Conservation (phyloP, 495 filamentous ascomycete genomes). For the Tuber brumale region DNA sequence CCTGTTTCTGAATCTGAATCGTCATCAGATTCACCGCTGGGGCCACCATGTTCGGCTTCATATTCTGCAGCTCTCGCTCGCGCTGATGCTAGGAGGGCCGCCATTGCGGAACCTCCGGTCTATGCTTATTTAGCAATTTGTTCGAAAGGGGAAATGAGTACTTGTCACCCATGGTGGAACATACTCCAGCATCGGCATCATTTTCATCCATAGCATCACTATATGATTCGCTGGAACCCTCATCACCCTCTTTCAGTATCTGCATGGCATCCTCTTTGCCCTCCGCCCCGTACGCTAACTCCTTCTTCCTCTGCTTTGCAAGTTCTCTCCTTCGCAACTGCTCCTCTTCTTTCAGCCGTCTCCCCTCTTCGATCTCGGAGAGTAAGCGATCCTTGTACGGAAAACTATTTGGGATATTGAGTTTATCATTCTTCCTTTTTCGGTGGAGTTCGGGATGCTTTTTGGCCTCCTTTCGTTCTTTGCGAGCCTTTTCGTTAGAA, state of each 20-base stretch:
- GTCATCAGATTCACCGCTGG: conserved; percentile 49
- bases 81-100: conserved; percentile 85
- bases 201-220: conserved; percentile 50
- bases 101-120: conserved; percentile 76
- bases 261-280: conserved; percentile 46
- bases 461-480: conserved; percentile 79
- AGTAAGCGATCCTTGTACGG: conserved; percentile 95
- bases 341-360: conserved; percentile 73
- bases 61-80: conserved; percentile 77
- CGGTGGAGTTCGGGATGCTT: conserved; percentile 94
- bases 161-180: neutral
- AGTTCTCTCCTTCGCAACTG: conserved; percentile 60
- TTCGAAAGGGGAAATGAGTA: neutral
- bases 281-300: conserved; percentile 38
- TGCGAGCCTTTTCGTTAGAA: conserved; percentile 80
- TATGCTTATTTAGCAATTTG: conserved; percentile 45
- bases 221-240: conserved; percentile 47
- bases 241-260: conserved; percentile 45
- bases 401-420: conserved; percentile 90
- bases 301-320: conserved; percentile 57
- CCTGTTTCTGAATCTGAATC: conserved; percentile 56
- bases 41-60: conserved; percentile 47
- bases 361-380: conserved; percentile 85
- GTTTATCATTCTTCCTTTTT: conserved; percentile 72
- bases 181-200: conserved; percentile 43